Evolutionary conservation across 495 filamentous ascomycete species (phyloP).

Genomic region (Penicillium samsonianum): DNA sequence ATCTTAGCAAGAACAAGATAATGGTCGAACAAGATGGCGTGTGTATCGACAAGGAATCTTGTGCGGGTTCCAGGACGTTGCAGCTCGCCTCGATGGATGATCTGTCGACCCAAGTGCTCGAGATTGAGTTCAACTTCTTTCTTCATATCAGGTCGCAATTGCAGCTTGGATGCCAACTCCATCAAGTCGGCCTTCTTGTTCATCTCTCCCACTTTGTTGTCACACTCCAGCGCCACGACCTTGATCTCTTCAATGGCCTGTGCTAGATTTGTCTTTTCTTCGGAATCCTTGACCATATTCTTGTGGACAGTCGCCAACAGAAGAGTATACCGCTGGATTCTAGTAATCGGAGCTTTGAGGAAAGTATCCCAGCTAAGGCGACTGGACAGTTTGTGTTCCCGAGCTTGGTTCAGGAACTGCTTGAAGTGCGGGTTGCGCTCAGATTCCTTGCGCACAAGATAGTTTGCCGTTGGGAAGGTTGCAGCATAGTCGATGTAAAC

Average conservation of each 20-base stretch:
- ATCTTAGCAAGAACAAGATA: slow-evolving; percentile 92
- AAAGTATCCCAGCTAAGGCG: slow-evolving; percentile 93
- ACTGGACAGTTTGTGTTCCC: slow-evolving; percentile 77
- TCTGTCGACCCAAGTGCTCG: slow-evolving; percentile 84
- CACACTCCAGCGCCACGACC: slow-evolving; percentile 86
- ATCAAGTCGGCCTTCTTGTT: slow-evolving; percentile 85
- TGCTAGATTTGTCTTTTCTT: slow-evolving; percentile 85
- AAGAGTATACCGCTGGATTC: slow-evolving; percentile 87
- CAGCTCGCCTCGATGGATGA: slow-evolving; percentile 87
- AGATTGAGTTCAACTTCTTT: slow-evolving; percentile 81
- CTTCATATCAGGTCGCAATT: slow-evolving; percentile 83
- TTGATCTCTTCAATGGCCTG: slow-evolving; percentile 95
- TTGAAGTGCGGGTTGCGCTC: slow-evolving; percentile 84
- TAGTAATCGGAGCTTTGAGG: slow-evolving; percentile 88
- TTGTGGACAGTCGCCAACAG: slow-evolving; percentile 81
- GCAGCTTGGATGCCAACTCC: slow-evolving; percentile 80
- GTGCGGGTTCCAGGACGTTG: slow-evolving; percentile 79
- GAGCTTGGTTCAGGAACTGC: slow-evolving; percentile 77
- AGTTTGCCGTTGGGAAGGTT: slow-evolving; percentile 79
- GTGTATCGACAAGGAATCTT: slow-evolving; percentile 89
- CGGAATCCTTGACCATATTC: slow-evolving; percentile 77
- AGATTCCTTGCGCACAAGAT: slow-evolving; percentile 80
- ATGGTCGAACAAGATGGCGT: slow-evolving; percentile 93
- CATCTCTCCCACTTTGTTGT: slow-evolving; percentile 93
- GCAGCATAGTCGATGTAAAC: slow-evolving; percentile 93